Base-by-base conservation (phyloP, 306 rosid species). In the Quercus gilva region DNA sequence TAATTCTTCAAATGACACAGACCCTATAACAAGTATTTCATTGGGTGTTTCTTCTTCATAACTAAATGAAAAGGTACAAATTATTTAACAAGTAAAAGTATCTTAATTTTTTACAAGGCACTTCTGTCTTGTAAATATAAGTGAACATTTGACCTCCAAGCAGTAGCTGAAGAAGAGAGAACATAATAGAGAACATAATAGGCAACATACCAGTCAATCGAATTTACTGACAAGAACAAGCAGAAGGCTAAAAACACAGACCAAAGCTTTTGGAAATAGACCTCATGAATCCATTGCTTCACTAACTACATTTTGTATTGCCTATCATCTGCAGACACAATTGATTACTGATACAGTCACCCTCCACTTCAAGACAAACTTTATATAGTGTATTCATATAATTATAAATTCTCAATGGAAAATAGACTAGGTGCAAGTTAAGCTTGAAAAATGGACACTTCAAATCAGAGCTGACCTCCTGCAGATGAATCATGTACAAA, bases 401-500 rank as follows among this genome's bases (percentile, higher is more conserved):
- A 26, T 64, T n/a, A 64, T 8, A 64, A 64, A 15, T 64, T 14
- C 18, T 18, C 29, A 26, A 14, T 23, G 31, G 11, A 5, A 12
- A 49, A 11, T 12, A 49, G 1, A 49, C 65, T 23, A 23, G 12
- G 17, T 59, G 70, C 29, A 29, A 25, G 6, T 59, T 41, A 10
- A 25, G 25, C 10, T 2, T 29, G n/a, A 5, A 52, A 15, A 26
- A 59, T 6, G 55, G 31, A 56, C 67, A 10, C 29, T 2, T 26
- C 45, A 61, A 61, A 14, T 64, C 17, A 68, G 12, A 33, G 35
- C 80, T 60, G 21, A 80, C 83, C 90, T 65, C 63, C 74, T 35
- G 76, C 33, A 29, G 82, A 29, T 61, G 89, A 84, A 79, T 91
- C 87, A 51, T 93, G 97, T 78, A 93, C 96, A 84, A 88, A 91